phyloP scores from a whole-genome alignment of 208 protist genomes.

The Naegleria fowleri region DNA sequence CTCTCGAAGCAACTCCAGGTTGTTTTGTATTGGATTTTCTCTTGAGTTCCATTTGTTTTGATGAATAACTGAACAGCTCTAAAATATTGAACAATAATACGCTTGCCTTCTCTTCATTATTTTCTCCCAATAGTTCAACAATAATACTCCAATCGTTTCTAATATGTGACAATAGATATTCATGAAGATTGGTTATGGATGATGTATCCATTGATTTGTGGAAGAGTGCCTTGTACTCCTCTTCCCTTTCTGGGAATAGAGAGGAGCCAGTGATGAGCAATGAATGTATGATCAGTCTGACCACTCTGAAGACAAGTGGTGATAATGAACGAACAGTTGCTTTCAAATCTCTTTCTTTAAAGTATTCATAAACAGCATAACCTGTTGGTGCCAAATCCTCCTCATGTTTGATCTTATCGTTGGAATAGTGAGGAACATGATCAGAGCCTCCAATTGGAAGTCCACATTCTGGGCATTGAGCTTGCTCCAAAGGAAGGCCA shows the following conservation, averaged over 20 bases:
- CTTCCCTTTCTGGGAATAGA: not conserved
- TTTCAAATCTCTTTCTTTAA: not conserved
- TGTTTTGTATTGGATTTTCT: not conserved
- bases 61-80: not conserved
- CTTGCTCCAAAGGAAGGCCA: not conserved
- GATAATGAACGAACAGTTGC: not conserved
- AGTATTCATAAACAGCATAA: not conserved
- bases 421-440: not conserved
- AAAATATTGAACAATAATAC: conserved; percentile 8
- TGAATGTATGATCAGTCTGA: not conserved
- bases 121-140: not conserved
- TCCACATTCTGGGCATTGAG: not conserved
- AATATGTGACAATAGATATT: not conserved
- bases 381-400: not conserved
- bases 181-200: not conserved
- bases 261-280: not conserved
- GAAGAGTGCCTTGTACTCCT: not conserved
- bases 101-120: not conserved
- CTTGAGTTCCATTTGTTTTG: not conserved
- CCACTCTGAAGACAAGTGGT: not conserved
- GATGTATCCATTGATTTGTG: not conserved
- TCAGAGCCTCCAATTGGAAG: not conserved
- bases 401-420: not conserved
- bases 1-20: not conserved
- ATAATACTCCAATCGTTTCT: not conserved